Base-by-base conservation (phyloP, 345 rosid genomes). In the Jatropha curcas region DNA sequence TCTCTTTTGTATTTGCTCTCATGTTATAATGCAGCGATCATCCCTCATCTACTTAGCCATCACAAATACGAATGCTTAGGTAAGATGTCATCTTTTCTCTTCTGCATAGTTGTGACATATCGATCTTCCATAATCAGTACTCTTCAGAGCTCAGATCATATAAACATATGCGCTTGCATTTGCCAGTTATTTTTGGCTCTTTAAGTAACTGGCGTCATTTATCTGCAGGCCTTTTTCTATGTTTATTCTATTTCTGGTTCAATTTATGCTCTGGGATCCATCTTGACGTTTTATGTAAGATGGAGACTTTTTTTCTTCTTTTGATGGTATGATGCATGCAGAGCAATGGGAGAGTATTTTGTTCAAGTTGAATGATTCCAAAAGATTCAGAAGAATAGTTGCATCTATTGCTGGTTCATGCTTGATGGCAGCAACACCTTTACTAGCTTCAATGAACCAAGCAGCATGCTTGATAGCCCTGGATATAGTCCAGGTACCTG, bases 341-440 rank as follows among this genome's bases (percentile, higher is more conserved):
- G 98, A 86, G 50, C 81, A 83, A 77, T 89, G 92, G 96, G 97
- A 86, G 77, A 79, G 34, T 52, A 76, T 82, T 46, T 62, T 87
- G 74, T 74, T 90, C 76, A 84, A 88, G 84, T 66, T 89, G 84
- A 89, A 83, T 74, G 86, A 88, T 76, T 85, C 87, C 71, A 90
- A 79, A 81, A 84, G 94, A 79, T 90, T 85, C 76, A 87, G 98
- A 82, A 90, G 84, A 76, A 88, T 77, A 17, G 90, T 95, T 79
- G 98, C 92, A 72, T 95, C 98, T 5, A 83, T 92, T 72, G 87
- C 89, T 62, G 83, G 87, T 76, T 90, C 92, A 17, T 92, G 99
- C 84, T 84, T 95, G 74, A 80, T 77, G 5, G 82, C 97, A 19
- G 86, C 92, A 74, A 85, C 84, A 11, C 94, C 99, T 71, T 84